These are phyloP conservation scores for Akanthomyces lecanii DNA, from an alignment of 2,329 filamentous ascomycete species.

Conservation along the genomic window DNA sequence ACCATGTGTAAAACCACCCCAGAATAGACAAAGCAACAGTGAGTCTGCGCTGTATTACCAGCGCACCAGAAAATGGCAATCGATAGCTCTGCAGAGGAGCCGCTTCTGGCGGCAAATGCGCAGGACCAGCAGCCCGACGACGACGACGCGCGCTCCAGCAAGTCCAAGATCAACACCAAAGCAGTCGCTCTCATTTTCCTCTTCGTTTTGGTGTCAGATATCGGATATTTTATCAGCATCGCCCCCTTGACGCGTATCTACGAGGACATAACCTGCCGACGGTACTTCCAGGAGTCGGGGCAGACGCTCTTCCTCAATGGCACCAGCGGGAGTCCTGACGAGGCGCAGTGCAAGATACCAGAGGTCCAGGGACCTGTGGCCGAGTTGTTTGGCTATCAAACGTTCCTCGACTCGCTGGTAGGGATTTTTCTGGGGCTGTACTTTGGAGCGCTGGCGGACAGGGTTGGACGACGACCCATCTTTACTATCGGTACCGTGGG, in stretches of 20 bases:
- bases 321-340: neutral
- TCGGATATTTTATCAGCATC: constrained; percentile 10
- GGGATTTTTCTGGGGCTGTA: constrained; percentile 11
- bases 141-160: neutral
- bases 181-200: neutral
- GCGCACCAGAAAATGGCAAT: neutral
- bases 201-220: neutral
- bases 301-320: neutral
- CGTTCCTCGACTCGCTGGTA: constrained; percentile 7
- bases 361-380: constrained; percentile 12
- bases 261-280: constrained; percentile 10
- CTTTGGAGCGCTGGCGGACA: constrained; percentile 13
- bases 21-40: neutral
- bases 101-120: neutral
- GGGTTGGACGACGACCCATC: constrained; percentile 5
- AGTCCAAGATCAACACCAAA: neutral
- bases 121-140: neutral
- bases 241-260: constrained; percentile 8
- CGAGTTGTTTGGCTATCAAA: constrained; percentile 11
- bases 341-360: constrained; percentile 14
- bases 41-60: neutral
- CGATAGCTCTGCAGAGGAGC: constrained; percentile 1
- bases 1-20: neutral
- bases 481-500: neutral
- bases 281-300: neutral